A percentile compares a stretch with the other conserved stretches of the same genome.
Conservation (phyloP, 1,284 basidiomycete genomes). For the Ustilago tritici region DNA sequence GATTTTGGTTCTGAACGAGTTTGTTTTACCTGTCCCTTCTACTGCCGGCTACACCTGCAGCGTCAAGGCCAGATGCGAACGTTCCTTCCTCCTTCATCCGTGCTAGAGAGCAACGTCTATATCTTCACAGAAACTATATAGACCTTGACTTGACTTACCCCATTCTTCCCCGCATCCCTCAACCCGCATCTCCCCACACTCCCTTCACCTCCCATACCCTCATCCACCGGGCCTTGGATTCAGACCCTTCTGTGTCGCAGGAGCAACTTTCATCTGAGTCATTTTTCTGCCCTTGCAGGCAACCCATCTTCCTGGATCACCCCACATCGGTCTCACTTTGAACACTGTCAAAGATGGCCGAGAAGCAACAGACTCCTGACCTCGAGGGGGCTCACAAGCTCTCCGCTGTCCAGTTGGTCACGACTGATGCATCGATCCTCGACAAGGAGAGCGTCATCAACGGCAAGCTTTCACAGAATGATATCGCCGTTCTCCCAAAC, state of each 20-base stretch:
- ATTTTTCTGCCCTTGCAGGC: background rate
- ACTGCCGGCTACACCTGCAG: background rate
- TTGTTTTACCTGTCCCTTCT: no score
- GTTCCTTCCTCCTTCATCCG: background rate
- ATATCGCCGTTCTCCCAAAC: conserved; percentile 30
- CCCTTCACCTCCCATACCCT: background rate
- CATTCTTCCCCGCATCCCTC: conserved; percentile 24
- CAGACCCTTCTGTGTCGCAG: background rate
- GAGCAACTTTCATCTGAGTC: background rate
- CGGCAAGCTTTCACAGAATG: conserved; percentile 28
- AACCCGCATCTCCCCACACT: conserved; percentile 6
- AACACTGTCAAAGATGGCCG: conserved; percentile 23
- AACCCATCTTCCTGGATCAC: background rate
- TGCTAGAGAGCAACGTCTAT: background rate
- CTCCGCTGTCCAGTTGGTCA: conserved; percentile 34
- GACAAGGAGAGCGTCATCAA: conserved; percentile 43
- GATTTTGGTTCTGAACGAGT: no score
- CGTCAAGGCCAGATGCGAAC: background rate
- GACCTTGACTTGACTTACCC: conserved; percentile 6
- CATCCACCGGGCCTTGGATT: background rate
- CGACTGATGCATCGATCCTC: conserved; percentile 39
- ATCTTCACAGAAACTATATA: conserved; percentile 21
- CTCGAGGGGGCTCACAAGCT: conserved; percentile 41
- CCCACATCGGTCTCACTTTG: background rate
- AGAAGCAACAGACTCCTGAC: conserved; percentile 31